Evolutionary conservation across 345 rosid species (phyloP), one percentile per base, ranked within the genome.

Genomic region (Angophora floribunda): DNA sequence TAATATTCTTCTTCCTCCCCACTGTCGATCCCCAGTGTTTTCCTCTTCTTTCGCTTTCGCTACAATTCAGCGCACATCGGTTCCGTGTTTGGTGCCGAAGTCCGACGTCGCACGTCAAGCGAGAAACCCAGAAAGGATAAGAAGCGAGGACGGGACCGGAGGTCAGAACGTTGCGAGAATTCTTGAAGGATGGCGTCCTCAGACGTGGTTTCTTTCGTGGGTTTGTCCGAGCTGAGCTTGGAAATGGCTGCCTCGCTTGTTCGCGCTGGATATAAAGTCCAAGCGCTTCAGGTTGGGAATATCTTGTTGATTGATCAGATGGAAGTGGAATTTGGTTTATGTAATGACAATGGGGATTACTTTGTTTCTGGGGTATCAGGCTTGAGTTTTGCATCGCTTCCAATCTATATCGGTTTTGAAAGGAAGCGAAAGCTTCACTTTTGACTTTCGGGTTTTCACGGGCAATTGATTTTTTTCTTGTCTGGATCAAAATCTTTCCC

Each of bases 231-330:
- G 17, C 51, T 92, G 86, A 94, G 94, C 93, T 90, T 97, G 86
- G 95, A 97, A 61, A 93, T 96, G 96, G 98, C 98, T 52, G 94
- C 96, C 91, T 90, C 92, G 82, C 97, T 96, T 75, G 92, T 94
- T 86, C 90, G 85, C 86, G 92, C 95, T 88, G 97, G 99, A 87
- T 95, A 91, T 89, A 91, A 63, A 82, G 93, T 95, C 88, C 94
- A 95, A 91, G 98, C 98, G 52, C 95, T 94, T 86, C 95, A 96
- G 96, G 99, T 96, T 75, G 82, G 80, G 82, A 75, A 75, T 75
- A 22, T 1, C 4, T 5, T 36, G 7, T 21, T 75, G 82, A 41
- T 19, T 36, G 82, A 75, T 75, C 49, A 2, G 32, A 22, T 5
- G 82, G 11, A 19, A 6, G 82, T 75, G 13, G 49, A 75, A 10